Conservation (phyloP, 345 rosid species). For the Microcos paniculata region DNA sequence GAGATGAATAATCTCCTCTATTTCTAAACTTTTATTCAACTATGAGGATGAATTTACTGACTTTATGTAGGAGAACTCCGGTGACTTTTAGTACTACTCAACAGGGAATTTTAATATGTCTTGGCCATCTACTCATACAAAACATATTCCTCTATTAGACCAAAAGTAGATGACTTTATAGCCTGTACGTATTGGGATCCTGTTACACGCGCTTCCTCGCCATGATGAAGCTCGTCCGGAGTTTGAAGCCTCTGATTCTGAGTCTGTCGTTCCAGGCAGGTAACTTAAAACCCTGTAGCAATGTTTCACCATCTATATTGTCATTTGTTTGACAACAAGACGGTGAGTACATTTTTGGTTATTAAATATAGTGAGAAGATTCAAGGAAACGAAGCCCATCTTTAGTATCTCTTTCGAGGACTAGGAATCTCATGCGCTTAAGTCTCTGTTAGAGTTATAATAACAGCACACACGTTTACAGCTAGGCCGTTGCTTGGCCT, state of each 20-base stretch:
- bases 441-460: constrained; percentile 16
- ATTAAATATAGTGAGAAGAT: constrained; percentile 32
- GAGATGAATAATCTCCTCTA: too few species aligned
- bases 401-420: constrained; percentile 34
- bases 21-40: too few species aligned
- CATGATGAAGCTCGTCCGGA: constrained; percentile 14
- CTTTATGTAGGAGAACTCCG: too few species aligned
- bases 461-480: constrained; percentile 28
- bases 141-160: too few species aligned
- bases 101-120: too few species aligned
- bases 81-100: too few species aligned
- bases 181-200: constrained; percentile 32
- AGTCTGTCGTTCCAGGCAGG: constrained; percentile 29
- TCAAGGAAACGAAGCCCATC: constrained; percentile 32
- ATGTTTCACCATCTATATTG: constrained; percentile 30
- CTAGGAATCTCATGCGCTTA: constrained; percentile 34
- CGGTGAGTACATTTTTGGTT: constrained; percentile 28
- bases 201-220: constrained; percentile 30
- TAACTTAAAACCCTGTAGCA: constrained; percentile 20
- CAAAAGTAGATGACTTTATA: too few species aligned
- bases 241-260: constrained; percentile 22
- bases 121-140: too few species aligned
- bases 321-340: constrained; percentile 27
- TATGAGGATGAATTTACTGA: too few species aligned
- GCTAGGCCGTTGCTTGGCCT: constrained; percentile 42